A percentile compares a stretch with the other conserved stretches of the same genome.
These are phyloP conservation scores for Epichloe uncinata DNA, from an alignment of 2,329 filamentous ascomycete species.

Conservation along the genomic window DNA sequence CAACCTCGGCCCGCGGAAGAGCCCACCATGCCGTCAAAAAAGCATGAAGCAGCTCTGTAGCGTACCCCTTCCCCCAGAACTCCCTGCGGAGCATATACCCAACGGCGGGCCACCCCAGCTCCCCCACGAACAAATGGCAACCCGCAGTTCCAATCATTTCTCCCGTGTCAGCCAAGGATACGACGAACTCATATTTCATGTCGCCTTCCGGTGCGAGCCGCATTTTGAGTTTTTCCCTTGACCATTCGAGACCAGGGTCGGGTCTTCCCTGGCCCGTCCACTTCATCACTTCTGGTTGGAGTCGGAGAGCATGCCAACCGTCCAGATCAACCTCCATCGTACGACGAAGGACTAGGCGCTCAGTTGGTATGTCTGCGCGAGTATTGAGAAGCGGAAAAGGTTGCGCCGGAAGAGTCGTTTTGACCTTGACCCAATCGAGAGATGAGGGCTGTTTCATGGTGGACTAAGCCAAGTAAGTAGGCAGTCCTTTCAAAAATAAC, in stretches of 20 bases:
- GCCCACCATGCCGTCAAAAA: slow-evolving; percentile 34
- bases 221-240: slow-evolving; percentile 24
- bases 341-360: slow-evolving; percentile 42
- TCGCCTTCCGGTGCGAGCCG: slow-evolving; percentile 36
- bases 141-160: slow-evolving; percentile 40
- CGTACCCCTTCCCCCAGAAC: slow-evolving; percentile 41
- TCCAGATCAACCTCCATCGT: slow-evolving; percentile 35
- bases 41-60: slow-evolving; percentile 41
- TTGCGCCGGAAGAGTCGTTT: slow-evolving; percentile 31
- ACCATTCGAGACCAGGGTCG: slow-evolving; percentile 31
- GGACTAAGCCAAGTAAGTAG: background rate
- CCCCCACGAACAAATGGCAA: slow-evolving; percentile 20
- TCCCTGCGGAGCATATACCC: slow-evolving; percentile 44
- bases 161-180: slow-evolving; percentile 32
- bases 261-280: slow-evolving; percentile 33
- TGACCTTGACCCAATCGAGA: slow-evolving; percentile 26
- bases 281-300: slow-evolving; percentile 47
- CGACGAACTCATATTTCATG: slow-evolving; percentile 42
- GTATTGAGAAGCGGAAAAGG: slow-evolving; percentile 27
- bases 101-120: slow-evolving; percentile 41
- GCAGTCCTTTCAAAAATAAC: background rate
- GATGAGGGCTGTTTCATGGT: slow-evolving; percentile 5
- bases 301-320: slow-evolving; percentile 38
- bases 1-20: slow-evolving; percentile 32
- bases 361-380: slow-evolving; percentile 31